Conservation (phyloP, 2,329 filamentous ascomycete genomes). For the Diplodia mutila region DNA sequence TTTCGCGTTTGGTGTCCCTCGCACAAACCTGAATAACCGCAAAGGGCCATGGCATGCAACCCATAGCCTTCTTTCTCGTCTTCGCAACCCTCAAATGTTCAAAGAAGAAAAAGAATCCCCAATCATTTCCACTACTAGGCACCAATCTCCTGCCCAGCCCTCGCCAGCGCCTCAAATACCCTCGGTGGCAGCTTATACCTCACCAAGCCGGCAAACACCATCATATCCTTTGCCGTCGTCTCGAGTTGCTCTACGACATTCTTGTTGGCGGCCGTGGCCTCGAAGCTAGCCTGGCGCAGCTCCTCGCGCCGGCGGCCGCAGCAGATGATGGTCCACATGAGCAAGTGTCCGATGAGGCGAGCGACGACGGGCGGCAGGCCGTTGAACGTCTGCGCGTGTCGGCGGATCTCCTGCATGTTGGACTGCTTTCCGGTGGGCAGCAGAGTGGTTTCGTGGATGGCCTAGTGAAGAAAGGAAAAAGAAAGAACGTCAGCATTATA, state of each 20-base stretch:
- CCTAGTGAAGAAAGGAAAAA: background rate
- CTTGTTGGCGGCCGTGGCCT: conserved; percentile 66
- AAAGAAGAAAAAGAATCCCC: background rate
- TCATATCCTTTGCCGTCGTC: conserved; percentile 84
- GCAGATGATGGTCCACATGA: conserved; percentile 91
- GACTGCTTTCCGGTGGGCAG: conserved; percentile 77
- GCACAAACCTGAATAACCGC: background rate
- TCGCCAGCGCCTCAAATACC: conserved; percentile 85
- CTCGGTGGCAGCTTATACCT: conserved; percentile 86
- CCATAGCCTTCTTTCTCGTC: background rate
- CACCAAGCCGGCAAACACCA: conserved; percentile 91
- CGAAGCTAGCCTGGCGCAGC: conserved; percentile 70
- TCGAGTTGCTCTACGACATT: conserved; percentile 67
- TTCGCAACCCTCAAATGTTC: background rate
- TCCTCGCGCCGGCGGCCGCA: conserved; percentile 76
- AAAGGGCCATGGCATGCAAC: background rate
- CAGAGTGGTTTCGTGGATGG: conserved; percentile 74
- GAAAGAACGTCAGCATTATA: background rate
- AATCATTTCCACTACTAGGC: conserved; percentile 24
- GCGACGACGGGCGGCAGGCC: conserved; percentile 78
- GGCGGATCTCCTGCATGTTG: conserved; percentile 77
- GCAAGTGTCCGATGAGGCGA: conserved; percentile 84
- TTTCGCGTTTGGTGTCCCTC: background rate
- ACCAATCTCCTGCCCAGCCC: conserved; percentile 70
- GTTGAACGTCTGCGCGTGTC: conserved; percentile 79